Conservation (phyloP, 2,329 filamentous ascomycete species). For the Bipolaris cookei region DNA sequence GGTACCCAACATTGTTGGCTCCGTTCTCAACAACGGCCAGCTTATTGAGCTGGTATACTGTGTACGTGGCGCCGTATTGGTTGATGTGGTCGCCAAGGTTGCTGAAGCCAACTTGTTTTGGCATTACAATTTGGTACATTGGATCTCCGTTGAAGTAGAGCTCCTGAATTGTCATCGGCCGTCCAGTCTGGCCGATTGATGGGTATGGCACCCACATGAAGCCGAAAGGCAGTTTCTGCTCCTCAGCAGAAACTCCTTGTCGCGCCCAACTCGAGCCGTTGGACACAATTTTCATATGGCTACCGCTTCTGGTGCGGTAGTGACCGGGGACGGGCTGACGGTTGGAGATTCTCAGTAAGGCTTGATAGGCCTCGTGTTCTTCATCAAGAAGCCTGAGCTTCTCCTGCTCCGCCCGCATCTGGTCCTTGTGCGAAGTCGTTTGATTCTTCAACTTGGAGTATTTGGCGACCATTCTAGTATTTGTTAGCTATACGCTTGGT, state of each 20-base stretch:
- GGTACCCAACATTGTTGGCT: neutral
- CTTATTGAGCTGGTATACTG: neutral
- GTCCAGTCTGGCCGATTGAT: neutral
- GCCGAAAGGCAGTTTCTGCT: neutral
- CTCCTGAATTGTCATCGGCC: neutral
- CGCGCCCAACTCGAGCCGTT: neutral
- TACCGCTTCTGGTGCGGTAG: slow-evolving; percentile 3
- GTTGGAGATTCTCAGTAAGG: neutral
- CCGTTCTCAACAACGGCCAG: neutral
- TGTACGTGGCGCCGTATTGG: neutral
- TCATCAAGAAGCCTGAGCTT: neutral
- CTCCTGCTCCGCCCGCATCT: neutral
- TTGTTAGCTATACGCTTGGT: neutral
- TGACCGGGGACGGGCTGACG: neutral
- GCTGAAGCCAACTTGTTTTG: slow-evolving; percentile 2
- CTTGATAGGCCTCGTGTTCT: neutral
- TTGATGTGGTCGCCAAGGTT: neutral
- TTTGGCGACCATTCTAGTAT: slow-evolving; percentile 5
- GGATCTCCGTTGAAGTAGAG: neutral
- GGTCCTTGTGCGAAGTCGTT: neutral
- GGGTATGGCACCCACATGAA: neutral
- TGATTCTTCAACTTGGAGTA: slow-evolving; percentile 5
- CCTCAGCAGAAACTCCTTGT: neutral
- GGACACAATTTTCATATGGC: neutral
- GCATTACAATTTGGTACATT: neutral